Base-by-base conservation (phyloP, 768 basidiomycete genomes). In the Boletus barrowsii region DNA sequence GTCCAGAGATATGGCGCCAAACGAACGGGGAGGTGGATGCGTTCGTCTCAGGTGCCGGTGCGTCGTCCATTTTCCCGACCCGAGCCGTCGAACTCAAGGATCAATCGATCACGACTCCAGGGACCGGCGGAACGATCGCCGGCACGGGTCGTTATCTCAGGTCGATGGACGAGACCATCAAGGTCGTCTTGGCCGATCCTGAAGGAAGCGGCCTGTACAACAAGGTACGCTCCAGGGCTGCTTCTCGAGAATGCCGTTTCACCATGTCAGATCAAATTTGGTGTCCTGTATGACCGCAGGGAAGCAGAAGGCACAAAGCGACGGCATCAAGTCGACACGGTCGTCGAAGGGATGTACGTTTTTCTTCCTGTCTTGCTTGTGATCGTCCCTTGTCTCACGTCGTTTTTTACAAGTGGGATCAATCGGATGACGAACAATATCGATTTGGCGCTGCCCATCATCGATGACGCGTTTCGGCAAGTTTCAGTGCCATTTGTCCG, bases 101-200 rank as follows among this genome's bases (percentile, higher is more conserved):
- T n/a, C n/a, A n/a, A n/a, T n/a, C n/a, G 37, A 5, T 17, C 10
- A 39, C 30, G n/a, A 8, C 14, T 14, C 4, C 47, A 88, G 92
- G 93, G n/a, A 98, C 96, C 3, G 96, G 97, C 6, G 97, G 97
- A 13, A 98, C 96, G 4, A 82, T 99, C 47, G 88, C 93, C 2
- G 96, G 96, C 0, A 81, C 79, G 5, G 94, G 92, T 0, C 79
- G 74, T 47, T 96, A 79, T 64, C 73, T 99, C 49, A 96, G 94
- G 72, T 81, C 81, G 11, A 82, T 83, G 76, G 77, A 89, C 44
- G 76, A 83, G 22, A 74, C 80, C 53, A 61, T 95, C 42, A 64
- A 81, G 13, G 79, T 98, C 11, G 85, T 86, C 6, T 77, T 99
- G 47, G 80, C 90, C 11, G 97, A 99, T 71, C 94, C 95, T 0